phyloP scores from a whole-genome alignment of 768 basidiomycete species.

The Chiua virens region DNA sequence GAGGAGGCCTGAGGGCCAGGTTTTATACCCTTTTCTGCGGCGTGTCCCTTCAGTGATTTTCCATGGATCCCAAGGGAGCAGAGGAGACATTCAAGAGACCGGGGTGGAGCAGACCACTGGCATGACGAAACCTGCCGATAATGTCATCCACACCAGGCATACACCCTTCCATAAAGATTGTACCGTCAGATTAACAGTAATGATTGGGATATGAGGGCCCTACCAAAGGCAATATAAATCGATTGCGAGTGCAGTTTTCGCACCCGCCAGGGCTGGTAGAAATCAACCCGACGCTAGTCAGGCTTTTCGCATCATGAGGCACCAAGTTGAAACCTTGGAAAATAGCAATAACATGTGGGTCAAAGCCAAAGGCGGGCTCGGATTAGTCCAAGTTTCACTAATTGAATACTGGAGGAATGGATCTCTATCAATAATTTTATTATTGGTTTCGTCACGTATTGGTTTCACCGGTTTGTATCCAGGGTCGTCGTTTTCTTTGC shows the following conservation, averaged over 20 bases:
- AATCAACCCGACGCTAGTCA: background rate
- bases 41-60: background rate
- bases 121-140: background rate
- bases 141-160: background rate
- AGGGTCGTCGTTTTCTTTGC: background rate
- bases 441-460: background rate
- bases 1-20: background rate
- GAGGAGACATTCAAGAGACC: background rate
- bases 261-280: too few species aligned
- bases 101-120: background rate
- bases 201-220: background rate
- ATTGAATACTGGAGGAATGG: too few species aligned
- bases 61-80: background rate
- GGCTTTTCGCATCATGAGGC: too few species aligned
- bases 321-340: too few species aligned
- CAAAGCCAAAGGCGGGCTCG: too few species aligned
- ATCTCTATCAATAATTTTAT: too few species aligned
- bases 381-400: too few species aligned
- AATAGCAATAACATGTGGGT: background rate
- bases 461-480: background rate
- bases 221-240: background rate
- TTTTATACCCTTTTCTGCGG: slow-evolving; percentile 15
- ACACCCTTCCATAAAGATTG: background rate
- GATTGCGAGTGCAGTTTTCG: background rate
- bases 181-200: background rate